Evolutionary conservation across 2,329 filamentous ascomycete species (phyloP).

Genomic region (Epichloe sibirici): DNA sequence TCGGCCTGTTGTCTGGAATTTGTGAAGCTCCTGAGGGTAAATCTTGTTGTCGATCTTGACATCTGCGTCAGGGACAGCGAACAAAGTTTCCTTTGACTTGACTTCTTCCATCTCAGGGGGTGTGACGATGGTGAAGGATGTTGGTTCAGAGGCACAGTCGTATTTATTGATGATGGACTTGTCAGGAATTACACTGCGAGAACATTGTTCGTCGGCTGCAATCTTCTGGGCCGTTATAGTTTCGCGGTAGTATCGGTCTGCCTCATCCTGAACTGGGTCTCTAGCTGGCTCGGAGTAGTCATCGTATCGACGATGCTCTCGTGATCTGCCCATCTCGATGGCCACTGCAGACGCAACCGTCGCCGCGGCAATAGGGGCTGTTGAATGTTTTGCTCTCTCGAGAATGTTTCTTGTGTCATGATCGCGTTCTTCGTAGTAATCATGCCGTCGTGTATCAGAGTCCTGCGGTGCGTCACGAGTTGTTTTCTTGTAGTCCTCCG

Average conservation of each 20-base stretch:
- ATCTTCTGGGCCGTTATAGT: slow-evolving; percentile 40
- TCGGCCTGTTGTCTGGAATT: slow-evolving; percentile 19
- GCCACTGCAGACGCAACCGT: slow-evolving; percentile 35
- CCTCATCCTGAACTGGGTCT: slow-evolving; percentile 43
- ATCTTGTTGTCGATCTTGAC: slow-evolving; percentile 49
- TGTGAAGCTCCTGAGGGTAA: slow-evolving; percentile 36
- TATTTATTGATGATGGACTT: slow-evolving; percentile 45
- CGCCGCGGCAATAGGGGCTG: slow-evolving; percentile 34
- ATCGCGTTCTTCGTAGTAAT: slow-evolving; percentile 26
- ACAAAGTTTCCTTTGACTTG: slow-evolving; percentile 31
- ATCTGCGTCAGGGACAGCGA: slow-evolving; percentile 50
- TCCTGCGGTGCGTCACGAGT: slow-evolving; percentile 9
- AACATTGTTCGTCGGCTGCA: slow-evolving; percentile 40
- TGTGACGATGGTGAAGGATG: slow-evolving; percentile 36
- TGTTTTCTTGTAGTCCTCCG: slow-evolving; percentile 17
- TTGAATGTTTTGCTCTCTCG: slow-evolving; percentile 34
- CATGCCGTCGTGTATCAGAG: slow-evolving; percentile 12
- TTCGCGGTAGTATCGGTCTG: slow-evolving; percentile 46
- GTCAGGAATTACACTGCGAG: slow-evolving; percentile 38
- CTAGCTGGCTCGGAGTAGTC: slow-evolving; percentile 16
- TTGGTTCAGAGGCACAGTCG: slow-evolving; percentile 24
- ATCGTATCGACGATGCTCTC: slow-evolving; percentile 20
- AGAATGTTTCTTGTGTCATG: slow-evolving; percentile 32
- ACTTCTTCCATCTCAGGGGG: slow-evolving; percentile 39
- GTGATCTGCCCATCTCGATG: slow-evolving; percentile 26